Evolutionary conservation across 1,139 yeast species (phyloP).

Genomic region (Kluyveromyces marxianus): DNA sequence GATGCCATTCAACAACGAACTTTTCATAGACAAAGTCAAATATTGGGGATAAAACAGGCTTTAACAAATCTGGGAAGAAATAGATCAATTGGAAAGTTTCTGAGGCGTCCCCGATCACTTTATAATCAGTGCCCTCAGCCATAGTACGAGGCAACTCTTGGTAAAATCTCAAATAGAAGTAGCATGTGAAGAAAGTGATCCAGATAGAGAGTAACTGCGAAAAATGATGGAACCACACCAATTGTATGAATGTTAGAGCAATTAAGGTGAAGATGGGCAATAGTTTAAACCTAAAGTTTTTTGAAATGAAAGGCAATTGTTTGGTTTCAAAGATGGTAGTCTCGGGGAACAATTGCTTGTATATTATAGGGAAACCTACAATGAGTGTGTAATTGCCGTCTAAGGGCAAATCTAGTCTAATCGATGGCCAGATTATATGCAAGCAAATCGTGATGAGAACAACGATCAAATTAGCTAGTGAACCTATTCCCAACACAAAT

Average conservation of each 20-base stretch:
- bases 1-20: slow-evolving; percentile 43
- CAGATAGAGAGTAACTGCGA: slow-evolving; percentile 65
- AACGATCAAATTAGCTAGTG: slow-evolving; percentile 52
- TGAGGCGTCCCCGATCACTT: slow-evolving; percentile 70
- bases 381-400: slow-evolving; percentile 72
- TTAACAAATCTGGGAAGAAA: slow-evolving; percentile 61
- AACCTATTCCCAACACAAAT: slow-evolving; percentile 51
- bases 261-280: slow-evolving; percentile 57
- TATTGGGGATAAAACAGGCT: slow-evolving; percentile 48
- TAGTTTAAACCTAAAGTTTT: slow-evolving; percentile 66
- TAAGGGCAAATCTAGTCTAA: slow-evolving; percentile 33
- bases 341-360: slow-evolving; percentile 85
- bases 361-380: slow-evolving; percentile 73
- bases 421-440: slow-evolving; percentile 32
- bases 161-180: slow-evolving; percentile 70
- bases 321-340: slow-evolving; percentile 46
- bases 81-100: slow-evolving; percentile 80
- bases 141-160: slow-evolving; percentile 33
- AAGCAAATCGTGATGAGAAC: slow-evolving; percentile 31
- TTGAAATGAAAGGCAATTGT: slow-evolving; percentile 52
- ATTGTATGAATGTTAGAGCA: slow-evolving; percentile 32
- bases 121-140: slow-evolving; percentile 5
- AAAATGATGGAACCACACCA: slow-evolving; percentile 30
- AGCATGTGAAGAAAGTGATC: slow-evolving; percentile 61
- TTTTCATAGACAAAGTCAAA: slow-evolving; percentile 49